Evolutionary conservation across 495 filamentous ascomycete genomes (phyloP), one percentile per base, ranked within the genome.

Genomic region (Terfezia claveryi): DNA sequence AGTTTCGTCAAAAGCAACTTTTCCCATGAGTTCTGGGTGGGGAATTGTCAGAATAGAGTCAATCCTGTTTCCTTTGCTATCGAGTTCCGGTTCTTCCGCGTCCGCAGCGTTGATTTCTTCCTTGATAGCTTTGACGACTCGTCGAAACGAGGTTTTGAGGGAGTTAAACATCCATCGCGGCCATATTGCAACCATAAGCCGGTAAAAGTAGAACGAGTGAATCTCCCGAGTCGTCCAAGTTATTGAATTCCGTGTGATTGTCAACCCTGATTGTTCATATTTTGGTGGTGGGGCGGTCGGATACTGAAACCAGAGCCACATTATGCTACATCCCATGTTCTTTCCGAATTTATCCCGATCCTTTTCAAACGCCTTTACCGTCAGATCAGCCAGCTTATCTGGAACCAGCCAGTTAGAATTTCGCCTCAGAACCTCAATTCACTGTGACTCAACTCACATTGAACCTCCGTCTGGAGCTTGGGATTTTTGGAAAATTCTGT

Each of bases 81-180:
- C 41, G 17, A 46, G 14, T 20, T 46, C 41, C 41, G 12, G 2
- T 8, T 46, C 41, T 20, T 46, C 41, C 41, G 2, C 8, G 14
- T 5, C 12, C 12, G 17, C 41, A 14, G 41, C 41, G 2, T 46
- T 14, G 17, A 46, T 46, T 20, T 46, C 41, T 4, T 46, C 17
- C 41, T 46, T 46, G 14, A 46, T 46, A 14, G 41, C 3, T 14
- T 14, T 20, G 41, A 9, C 41, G 17, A 46, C 41, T 20, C 53
- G 36, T 10, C 23, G 23, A 23, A 62, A 17, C 10, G 60, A 62
- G 23, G 27, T 49, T 10, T 53, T 55, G 41, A 62, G 41, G 23
- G 60, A 62, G 53, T 62, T 44, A 53, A 62, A 50, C 36, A 62
- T 49, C 56, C 56, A 59, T 14, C 36, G 38, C 12, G 60, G 60